A percentile compares a stretch with the other conserved stretches of the same genome.
These are phyloP conservation scores for Puccinia hordei DNA, from an alignment of 1,284 basidiomycete species.

Conservation along the genomic window DNA sequence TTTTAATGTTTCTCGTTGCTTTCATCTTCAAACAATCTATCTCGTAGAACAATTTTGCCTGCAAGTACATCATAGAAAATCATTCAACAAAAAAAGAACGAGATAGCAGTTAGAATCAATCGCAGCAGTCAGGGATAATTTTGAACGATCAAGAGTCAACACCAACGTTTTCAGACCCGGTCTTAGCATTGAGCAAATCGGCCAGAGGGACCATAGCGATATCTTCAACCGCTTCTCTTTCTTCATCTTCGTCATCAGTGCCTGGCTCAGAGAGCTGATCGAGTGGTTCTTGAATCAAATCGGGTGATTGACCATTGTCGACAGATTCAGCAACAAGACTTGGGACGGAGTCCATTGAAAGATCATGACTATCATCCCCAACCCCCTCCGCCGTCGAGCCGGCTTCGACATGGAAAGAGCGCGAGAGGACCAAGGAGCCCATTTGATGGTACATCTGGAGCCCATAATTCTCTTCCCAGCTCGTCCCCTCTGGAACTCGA, in stretches of 20 bases:
- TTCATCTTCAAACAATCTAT: constrained; percentile 74
- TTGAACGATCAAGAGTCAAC: neutral
- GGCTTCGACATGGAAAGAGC: constrained; percentile 77
- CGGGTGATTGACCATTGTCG: constrained; percentile 59
- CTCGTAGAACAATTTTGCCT: constrained; percentile 86
- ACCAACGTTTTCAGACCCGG: constrained; percentile 79
- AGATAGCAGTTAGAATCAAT: neutral
- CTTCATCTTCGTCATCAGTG: constrained; percentile 26
- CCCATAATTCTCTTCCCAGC: constrained; percentile 65
- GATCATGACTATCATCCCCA: constrained; percentile 54
- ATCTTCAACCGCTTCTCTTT: constrained; percentile 66
- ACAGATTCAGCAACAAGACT: constrained; percentile 55
- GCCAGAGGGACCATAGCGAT: constrained; percentile 96
- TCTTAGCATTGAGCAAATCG: constrained; percentile 84
- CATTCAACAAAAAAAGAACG: neutral
- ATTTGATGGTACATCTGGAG: constrained; percentile 81
- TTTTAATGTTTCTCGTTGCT: constrained; percentile 72
- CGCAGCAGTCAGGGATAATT: no score
- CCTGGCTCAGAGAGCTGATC: neutral
- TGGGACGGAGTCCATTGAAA: constrained; percentile 51
- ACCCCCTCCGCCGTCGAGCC: constrained; percentile 55
- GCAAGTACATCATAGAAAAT: neutral
- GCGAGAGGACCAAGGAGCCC: constrained; percentile 88
- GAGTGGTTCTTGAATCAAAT: neutral
- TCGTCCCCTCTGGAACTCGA: constrained; percentile 62